Evolutionary conservation across 116 monocot species (phyloP), one percentile per base, ranked within the genome.

Genomic region (Dioscorea cayenensis): DNA sequence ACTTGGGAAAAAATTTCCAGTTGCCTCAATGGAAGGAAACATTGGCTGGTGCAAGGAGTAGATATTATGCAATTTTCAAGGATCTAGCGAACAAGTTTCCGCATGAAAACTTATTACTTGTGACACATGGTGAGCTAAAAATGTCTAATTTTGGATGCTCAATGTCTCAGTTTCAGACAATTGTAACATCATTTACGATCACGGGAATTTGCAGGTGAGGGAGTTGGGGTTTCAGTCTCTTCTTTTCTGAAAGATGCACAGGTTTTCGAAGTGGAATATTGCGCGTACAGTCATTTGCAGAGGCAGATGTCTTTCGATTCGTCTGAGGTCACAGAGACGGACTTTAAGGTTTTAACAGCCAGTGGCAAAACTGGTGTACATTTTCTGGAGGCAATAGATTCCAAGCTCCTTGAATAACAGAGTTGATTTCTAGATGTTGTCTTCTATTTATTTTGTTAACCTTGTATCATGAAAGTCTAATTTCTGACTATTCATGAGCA

Each of bases 51-150:
- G 92, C 84, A 72, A 87, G 95, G 71, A 76, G 36, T 3, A 86
- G 95, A 83, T 95, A 85, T 36, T 25, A 67, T 52, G 72, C 63
- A 28, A 66, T 91, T 19, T 84, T 95, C 75, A 29, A 66, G 63
- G 81, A 82, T 73, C 83, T 92, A 75, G 92, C 92, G 38, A 80
- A 92, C 80, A 89, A 84, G 78, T 89, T 87, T 75, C 92, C 95
- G 3, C 63, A 77, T 50, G 95, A 92, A 51, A 92, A 95, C 64
- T 73, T 95, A 71, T 82, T 95, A 71, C 85, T 95, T 18, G 80
- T 95, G 19, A 89, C 89, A 29, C 95, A 95, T 72, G 95, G 95
- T 92, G 66, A 75, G 87, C 27, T 18, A 7, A 8, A 3, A 61
- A 43, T 32, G 8, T 66, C 37, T 37, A 38, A 19, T n/a, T n/a